Base-by-base conservation (phyloP, 2,329 filamentous ascomycete species). In the Ophiognomonia clavigignenti-juglandacearum region DNA sequence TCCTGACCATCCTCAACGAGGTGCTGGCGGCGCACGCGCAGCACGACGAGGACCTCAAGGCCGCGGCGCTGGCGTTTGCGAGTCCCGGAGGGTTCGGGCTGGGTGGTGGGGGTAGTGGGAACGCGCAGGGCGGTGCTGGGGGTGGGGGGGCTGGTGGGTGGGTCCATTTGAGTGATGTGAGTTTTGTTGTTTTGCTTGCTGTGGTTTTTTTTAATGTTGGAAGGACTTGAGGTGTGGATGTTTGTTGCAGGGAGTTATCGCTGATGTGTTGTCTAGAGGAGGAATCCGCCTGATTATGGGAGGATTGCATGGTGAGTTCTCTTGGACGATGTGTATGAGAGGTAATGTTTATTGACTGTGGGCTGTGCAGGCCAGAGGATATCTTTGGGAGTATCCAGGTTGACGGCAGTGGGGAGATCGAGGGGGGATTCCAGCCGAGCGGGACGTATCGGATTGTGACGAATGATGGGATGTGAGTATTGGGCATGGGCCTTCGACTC, bases 341-440 rank as follows among this genome's bases (percentile, higher is more conserved):
- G 20, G 13, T 4, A 10, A 2, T 9, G 16, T 31, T 20, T 10
- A 18, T 35, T 20, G 11, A 18, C 13, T 19, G 26, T 43, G 13
- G 19, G 19, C 24, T 11, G 29, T 16, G 1, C 31, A 64, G 62
- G 71, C 82, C 82, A 1, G 82, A 86, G 57, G 82, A 86, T 57
- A 86, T 86, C 31, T 67, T 86, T 45, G 83, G 82, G 31, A 85
- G 82, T 53, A 71, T 86, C 34, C 77, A 85, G 59, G 82, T 86
- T 5, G 72, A 84, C 58, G 71, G 69, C 2, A 54, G 64, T 6
- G 83, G 83, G 0, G 60, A 73, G 23, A 75, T 85, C 43, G 67
- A 82, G 22, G 78, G 79, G 19, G 74, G 72, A 53, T 77, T 78
- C 53, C 73, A 81, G 61, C 67, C 73, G 1, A 83, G 80, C 52